Conservation (phyloP, 805 yeast genomes). For the Spathaspora girioi region DNA sequence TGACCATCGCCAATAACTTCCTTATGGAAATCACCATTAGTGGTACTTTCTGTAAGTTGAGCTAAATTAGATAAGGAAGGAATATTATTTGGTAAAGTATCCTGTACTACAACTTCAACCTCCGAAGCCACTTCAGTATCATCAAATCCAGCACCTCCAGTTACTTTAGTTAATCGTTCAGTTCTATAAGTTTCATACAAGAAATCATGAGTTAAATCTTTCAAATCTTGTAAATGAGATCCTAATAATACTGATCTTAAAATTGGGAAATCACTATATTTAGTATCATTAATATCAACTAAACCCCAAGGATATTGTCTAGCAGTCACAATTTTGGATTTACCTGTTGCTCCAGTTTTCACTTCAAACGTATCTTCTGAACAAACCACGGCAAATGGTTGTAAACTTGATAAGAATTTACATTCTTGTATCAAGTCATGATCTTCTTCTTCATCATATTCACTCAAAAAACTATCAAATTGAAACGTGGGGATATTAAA, state of each 20-base stretch:
- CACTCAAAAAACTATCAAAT: slow-evolving; percentile 50
- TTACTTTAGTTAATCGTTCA: slow-evolving; percentile 62
- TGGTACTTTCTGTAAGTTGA: slow-evolving; percentile 32
- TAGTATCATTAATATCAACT: slow-evolving; percentile 52
- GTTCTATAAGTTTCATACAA: slow-evolving; percentile 79
- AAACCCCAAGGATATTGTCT: slow-evolving; percentile 79
- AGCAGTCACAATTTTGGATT: slow-evolving; percentile 42
- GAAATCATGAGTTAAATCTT: slow-evolving; percentile 74
- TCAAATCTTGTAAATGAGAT: slow-evolving; percentile 77
- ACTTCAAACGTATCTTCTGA: slow-evolving; percentile 56
- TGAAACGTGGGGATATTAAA: slow-evolving; percentile 74
- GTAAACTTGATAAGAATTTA: slow-evolving; percentile 54
- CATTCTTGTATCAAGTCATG: slow-evolving; percentile 73
- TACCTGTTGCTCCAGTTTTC: slow-evolving; percentile 41
- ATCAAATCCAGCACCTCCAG: slow-evolving; percentile 26
- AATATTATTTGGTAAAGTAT: slow-evolving; percentile 22
- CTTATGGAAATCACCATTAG: slow-evolving; percentile 10
- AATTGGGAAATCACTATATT: slow-evolving; percentile 50
- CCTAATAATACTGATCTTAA: slow-evolving; percentile 73
- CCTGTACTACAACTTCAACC: slow-evolving; percentile 21
- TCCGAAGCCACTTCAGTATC: slow-evolving; percentile 16
- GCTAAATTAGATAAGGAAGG: slow-evolving; percentile 67
- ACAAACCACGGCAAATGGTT: slow-evolving; percentile 72
- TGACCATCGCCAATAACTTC: slow-evolving; percentile 11
- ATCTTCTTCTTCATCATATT: slow-evolving; percentile 68